phyloP scores from a whole-genome alignment of 163 green algal species.

The Smithsoniella earleae region DNA sequence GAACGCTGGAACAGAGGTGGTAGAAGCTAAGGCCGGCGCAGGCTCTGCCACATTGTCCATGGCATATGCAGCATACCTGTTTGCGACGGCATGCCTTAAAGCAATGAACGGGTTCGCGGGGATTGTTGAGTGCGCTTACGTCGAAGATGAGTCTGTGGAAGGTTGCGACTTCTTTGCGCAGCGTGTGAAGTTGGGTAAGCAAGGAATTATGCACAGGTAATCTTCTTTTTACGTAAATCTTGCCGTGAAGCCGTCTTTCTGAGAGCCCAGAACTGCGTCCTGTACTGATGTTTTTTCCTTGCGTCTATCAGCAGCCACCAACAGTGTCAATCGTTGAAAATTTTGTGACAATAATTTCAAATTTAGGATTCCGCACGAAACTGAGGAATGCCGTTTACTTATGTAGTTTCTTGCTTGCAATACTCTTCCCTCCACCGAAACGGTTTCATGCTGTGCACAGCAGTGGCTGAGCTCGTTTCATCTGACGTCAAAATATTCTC shows the following conservation, averaged over 20 bases:
- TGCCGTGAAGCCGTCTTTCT: not conserved
- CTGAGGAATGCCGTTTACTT: too few species aligned
- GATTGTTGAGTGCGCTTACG: constrained; percentile 78
- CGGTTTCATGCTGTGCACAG: too few species aligned
- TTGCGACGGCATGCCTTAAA: constrained; percentile 82
- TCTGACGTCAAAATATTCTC: not conserved
- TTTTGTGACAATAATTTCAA: not conserved
- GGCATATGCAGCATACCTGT: constrained; percentile 86
- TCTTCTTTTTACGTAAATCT: not conserved
- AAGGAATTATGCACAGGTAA: not conserved
- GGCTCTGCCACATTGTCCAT: constrained; percentile 96
- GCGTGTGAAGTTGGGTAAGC: constrained; percentile 22
- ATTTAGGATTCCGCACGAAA: not conserved
- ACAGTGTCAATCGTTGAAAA: not conserved
- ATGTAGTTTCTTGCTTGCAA: not conserved
- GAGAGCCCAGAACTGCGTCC: not conserved
- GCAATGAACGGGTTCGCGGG: constrained; percentile 73
- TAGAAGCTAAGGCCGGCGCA: constrained; percentile 92
- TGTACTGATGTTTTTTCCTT: not conserved
- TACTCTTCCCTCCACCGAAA: not conserved
- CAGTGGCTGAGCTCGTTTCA: not conserved
- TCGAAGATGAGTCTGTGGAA: constrained; percentile 10
- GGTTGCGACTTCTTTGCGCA: constrained; percentile 71
- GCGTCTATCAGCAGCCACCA: not conserved
- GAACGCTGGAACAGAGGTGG: constrained; percentile 96